Evolutionary conservation across 495 filamentous ascomycete species (phyloP).

Genomic region (Hypoxylon perforatum): DNA sequence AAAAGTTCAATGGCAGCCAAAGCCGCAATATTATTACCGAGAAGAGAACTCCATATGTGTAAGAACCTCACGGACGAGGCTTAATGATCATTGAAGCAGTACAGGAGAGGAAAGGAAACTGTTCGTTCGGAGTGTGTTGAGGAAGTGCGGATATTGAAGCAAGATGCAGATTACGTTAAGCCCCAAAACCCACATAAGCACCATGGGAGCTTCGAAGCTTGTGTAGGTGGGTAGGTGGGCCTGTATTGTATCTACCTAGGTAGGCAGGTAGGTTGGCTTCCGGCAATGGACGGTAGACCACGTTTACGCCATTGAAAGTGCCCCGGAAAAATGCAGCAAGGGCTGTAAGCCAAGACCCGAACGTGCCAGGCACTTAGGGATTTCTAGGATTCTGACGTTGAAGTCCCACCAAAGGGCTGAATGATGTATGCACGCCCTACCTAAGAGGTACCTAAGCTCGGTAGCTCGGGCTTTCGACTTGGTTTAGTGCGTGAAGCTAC

Average conservation of each 20-base stretch:
- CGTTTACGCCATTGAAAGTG: conserved; percentile 5
- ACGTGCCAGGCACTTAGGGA: conserved; percentile 11
- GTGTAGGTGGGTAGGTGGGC: too few species aligned
- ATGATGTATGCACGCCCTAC: conserved; percentile 9
- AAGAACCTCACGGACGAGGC: conserved; percentile 24
- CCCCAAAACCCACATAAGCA: conserved; percentile 19
- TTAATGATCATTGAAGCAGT: conserved; percentile 9
- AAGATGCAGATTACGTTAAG: conserved; percentile 11
- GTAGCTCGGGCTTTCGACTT: conserved; percentile 12
- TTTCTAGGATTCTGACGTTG: conserved; percentile 10
- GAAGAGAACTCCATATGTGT: conserved; percentile 35
- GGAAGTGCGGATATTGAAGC: conserved; percentile 14
- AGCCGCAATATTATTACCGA: conserved; percentile 38
- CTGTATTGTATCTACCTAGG: too few species aligned
- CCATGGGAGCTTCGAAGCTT: conserved; percentile 21
- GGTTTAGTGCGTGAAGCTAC: too few species aligned
- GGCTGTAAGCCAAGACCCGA: conserved; percentile 37
- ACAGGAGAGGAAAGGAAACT: conserved; percentile 4
- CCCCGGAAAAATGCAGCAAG: conserved; percentile 36
- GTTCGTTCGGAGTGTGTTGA: conserved; percentile 7
- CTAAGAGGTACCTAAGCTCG: too few species aligned
- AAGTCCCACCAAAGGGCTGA: conserved; percentile 10
- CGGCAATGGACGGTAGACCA: conserved; percentile 20
- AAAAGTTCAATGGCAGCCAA: conserved; percentile 31
- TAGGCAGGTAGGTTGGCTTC: conserved; percentile 20